phyloP scores from a whole-genome alignment of 768 basidiomycete species.

The Termitomyces sp. region DNA sequence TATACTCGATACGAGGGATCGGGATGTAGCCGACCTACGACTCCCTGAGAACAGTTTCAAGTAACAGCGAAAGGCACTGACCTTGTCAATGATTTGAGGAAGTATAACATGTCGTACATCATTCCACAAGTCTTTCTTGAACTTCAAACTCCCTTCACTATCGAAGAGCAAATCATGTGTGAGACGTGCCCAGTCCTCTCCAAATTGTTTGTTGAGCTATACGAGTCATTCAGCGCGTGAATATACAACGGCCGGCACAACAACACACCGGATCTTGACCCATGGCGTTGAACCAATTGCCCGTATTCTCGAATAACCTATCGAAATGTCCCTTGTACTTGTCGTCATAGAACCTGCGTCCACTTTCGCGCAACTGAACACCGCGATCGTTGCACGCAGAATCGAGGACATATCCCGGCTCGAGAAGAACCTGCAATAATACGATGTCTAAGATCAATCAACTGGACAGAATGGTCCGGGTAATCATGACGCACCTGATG shows the following conservation, averaged over 20 bases:
- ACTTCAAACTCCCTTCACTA: conserved; percentile 75
- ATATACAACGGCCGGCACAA: background rate
- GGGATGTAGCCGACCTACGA: conserved; percentile 71
- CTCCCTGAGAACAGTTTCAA: no score
- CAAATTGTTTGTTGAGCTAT: conserved; percentile 66
- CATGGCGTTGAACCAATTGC: conserved; percentile 81
- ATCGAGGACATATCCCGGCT: conserved; percentile 84
- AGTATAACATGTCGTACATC: conserved; percentile 83
- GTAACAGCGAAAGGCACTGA: conserved; percentile 23
- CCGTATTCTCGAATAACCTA: conserved; percentile 62
- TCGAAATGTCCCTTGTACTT: conserved; percentile 74
- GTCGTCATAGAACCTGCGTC: conserved; percentile 71
- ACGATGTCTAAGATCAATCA: background rate
- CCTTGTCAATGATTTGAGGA: conserved; percentile 71
- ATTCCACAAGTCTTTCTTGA: conserved; percentile 86
- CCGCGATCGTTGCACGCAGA: conserved; percentile 68
- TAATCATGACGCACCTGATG: conserved; percentile 44
- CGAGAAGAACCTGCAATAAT: conserved; percentile 52
- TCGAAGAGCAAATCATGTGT: conserved; percentile 83
- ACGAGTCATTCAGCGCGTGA: background rate
- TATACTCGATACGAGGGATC: conserved; percentile 93
- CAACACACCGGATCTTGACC: conserved; percentile 65
- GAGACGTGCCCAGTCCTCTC: conserved; percentile 76
- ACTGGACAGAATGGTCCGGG: background rate
- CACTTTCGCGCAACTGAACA: conserved; percentile 57